Conservation (phyloP, 2,329 filamentous ascomycete genomes). For the Domatiomyces catenatus region DNA sequence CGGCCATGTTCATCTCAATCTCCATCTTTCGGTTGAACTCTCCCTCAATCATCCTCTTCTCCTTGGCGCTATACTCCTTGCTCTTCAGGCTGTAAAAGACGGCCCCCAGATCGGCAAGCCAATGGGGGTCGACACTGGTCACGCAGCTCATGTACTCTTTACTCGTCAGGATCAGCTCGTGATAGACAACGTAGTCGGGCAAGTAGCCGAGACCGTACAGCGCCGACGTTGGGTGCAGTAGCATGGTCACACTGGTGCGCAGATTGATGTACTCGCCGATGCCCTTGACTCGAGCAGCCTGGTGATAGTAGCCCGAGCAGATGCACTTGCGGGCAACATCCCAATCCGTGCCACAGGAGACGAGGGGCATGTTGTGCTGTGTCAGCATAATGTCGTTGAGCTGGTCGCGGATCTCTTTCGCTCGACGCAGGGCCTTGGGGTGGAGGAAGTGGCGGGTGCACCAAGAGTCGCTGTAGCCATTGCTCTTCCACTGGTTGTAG, state of each 20-base stretch:
- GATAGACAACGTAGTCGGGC: conserved; percentile 94
- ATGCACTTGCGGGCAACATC: conserved; percentile 92
- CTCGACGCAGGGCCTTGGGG: conserved; percentile 78
- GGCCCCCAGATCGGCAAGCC: conserved; percentile 88
- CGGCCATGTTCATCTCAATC: conserved; percentile 81
- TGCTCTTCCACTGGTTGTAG: conserved; percentile 86
- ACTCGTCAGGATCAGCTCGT: conserved; percentile 73
- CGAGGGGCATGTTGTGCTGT: conserved; percentile 75
- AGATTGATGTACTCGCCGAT: conserved; percentile 96
- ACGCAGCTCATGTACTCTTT: conserved; percentile 98
- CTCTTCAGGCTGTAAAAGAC: conserved; percentile 97
- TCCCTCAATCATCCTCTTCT: conserved; percentile 73
- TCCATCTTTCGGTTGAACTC: conserved; percentile 90
- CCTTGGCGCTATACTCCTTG: conserved; percentile 80
- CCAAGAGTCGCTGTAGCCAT: conserved; percentile 81
- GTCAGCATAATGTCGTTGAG: conserved; percentile 76
- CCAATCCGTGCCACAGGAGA: conserved; percentile 91
- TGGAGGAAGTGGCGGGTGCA: conserved; percentile 88
- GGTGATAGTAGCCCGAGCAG: conserved; percentile 94
- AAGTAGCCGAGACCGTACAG: conserved; percentile 86
- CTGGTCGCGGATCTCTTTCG: conserved; percentile 88
- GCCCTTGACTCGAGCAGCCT: conserved; percentile 88
- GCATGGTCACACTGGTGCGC: conserved; percentile 82
- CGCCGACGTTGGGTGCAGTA: conserved; percentile 84
- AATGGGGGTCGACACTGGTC: conserved; percentile 88